Evolutionary conservation across 805 yeast species (phyloP).

Genomic region (Spathaspora arborariae): DNA sequence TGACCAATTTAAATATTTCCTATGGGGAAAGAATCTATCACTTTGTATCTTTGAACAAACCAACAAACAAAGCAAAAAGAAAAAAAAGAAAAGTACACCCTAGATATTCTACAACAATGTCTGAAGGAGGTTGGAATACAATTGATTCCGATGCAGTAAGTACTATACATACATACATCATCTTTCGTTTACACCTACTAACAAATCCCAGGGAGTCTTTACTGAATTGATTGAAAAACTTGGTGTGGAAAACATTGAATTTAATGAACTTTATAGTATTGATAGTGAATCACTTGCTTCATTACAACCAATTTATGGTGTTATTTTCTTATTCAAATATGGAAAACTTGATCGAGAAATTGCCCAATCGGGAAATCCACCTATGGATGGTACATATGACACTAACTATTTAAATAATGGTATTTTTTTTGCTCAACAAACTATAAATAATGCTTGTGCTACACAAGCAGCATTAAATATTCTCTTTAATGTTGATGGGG

Average conservation of each 20-base stretch:
- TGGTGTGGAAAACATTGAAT: slow-evolving; percentile 49
- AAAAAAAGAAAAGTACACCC: background rate
- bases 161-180: too few species aligned
- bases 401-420: slow-evolving; percentile 24
- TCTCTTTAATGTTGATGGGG: slow-evolving; percentile 31
- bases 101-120: slow-evolving; percentile 1
- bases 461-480: slow-evolving; percentile 65
- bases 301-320: slow-evolving; percentile 50
- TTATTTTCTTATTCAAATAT: slow-evolving; percentile 61
- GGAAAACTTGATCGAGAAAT: slow-evolving; percentile 34
- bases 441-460: slow-evolving; percentile 69
- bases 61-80: background rate
- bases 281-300: slow-evolving; percentile 40
- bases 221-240: slow-evolving; percentile 57
- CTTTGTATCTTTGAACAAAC: too few species aligned
- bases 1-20: too few species aligned
- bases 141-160: slow-evolving; percentile 61
- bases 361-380: slow-evolving; percentile 26
- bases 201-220: slow-evolving; percentile 48
- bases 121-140: slow-evolving; percentile 49
- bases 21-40: too few species aligned
- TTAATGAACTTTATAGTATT: slow-evolving; percentile 54
- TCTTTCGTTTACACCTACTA: too few species aligned
- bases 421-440: slow-evolving; percentile 61
- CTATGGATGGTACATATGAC: slow-evolving; percentile 45